Evolutionary conservation across 1,284 basidiomycete species (phyloP).

Genomic region (Leccinum fallax): DNA sequence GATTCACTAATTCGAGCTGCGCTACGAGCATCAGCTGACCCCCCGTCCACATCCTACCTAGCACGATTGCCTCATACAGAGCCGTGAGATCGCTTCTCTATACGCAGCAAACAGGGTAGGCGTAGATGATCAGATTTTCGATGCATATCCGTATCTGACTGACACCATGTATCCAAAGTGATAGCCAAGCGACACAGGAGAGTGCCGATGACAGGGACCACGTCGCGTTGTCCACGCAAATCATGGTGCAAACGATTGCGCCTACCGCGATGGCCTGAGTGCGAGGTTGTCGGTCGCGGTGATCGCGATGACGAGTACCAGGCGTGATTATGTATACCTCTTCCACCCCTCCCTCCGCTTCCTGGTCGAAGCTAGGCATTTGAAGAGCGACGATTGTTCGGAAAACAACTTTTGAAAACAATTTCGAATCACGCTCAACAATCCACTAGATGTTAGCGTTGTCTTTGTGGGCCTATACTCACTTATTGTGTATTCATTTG

Average conservation of each 20-base stretch:
- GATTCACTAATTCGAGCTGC: background rate
- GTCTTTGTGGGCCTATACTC: background rate
- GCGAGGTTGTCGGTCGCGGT: background rate
- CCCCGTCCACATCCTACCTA: background rate
- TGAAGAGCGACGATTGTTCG: background rate
- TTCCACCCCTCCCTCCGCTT: background rate
- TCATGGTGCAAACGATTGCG: background rate
- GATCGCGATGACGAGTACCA: background rate
- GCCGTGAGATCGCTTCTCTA: conserved; percentile 20
- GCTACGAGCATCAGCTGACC: background rate
- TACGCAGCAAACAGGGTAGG: background rate
- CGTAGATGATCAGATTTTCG: background rate
- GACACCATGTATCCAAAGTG: background rate
- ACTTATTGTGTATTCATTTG: background rate
- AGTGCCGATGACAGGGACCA: background rate
- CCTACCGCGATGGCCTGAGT: background rate
- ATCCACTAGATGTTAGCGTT: background rate
- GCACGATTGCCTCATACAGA: conserved; percentile 20
- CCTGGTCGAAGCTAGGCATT: background rate
- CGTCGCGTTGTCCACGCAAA: conserved; percentile 2
- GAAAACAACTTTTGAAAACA: background rate
- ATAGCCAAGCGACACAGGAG: conserved; percentile 6
- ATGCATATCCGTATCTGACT: background rate
- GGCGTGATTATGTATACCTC: background rate
- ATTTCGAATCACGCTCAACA: background rate